A percentile compares a stretch with the other conserved stretches of the same genome.
phyloP scores from a whole-genome alignment of 164 flowering plant genomes.

The Chimonanthus praecox region DNA sequence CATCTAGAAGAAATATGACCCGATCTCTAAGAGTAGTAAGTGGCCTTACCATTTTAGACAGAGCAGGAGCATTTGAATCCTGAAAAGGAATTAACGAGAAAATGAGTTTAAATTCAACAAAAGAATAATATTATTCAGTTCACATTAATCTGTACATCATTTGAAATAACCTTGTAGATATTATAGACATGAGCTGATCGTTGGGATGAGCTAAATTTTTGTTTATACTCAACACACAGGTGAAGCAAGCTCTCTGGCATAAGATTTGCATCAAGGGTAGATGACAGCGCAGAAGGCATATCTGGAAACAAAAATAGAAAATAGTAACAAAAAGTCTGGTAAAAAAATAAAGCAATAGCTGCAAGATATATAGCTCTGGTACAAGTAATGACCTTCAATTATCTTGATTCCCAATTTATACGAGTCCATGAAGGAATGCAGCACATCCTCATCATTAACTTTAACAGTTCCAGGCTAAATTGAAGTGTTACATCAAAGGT shows the following conservation, averaged over 20 bases:
- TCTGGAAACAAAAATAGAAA: conserved; percentile 33
- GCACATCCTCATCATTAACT: conserved; percentile 43
- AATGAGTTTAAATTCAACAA: not conserved
- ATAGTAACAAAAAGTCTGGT: conserved; percentile 1
- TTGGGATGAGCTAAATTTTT: conserved; percentile 26
- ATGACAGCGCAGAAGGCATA: conserved; percentile 33
- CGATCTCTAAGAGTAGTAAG: conserved; percentile 37
- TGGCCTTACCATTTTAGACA: conserved; percentile 62
- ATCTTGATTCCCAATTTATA: conserved; percentile 51
- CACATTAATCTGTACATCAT: not conserved
- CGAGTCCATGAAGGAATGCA: conserved; percentile 52
- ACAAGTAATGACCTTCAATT: conserved; percentile 39
- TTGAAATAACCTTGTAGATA: conserved; percentile 63
- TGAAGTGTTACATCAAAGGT: not conserved
- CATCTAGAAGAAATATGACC: conserved; percentile 38
- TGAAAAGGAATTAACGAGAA: conserved; percentile 16
- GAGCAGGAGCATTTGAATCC: conserved; percentile 67
- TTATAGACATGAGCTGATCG: conserved; percentile 33
- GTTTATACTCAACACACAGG: conserved; percentile 57
- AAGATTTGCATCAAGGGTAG: conserved; percentile 55
- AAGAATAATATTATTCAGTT: not conserved
- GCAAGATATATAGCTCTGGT: not conserved
- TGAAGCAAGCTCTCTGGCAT: conserved; percentile 68
- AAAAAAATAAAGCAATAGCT: not conserved
- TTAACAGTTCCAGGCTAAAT: conserved; percentile 45